Percentiles rank a stretch among this genome's conserved stretches.
Conservation (phyloP, 257 asterid genomes). For the Capsicum rhomboideum region DNA sequence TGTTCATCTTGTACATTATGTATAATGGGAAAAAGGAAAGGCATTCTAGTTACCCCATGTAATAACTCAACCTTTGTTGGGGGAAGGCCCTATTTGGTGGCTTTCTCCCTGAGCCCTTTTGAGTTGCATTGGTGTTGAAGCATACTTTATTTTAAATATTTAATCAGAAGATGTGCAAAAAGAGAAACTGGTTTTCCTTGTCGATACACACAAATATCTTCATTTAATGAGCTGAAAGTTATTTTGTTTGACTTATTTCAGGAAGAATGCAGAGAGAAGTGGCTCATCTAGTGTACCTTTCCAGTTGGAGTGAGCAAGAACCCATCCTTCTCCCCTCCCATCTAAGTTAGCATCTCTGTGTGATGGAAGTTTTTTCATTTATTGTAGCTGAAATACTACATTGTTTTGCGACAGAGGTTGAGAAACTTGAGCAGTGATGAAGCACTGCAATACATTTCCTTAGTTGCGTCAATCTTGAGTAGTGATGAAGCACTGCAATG, state of each 20-base stretch:
- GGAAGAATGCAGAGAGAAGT: background rate
- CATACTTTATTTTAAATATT: background rate
- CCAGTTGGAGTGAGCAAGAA: background rate
- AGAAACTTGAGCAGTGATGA: conserved; percentile 22
- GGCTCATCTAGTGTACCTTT: background rate
- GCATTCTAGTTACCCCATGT: background rate
- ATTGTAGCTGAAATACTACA: conserved; percentile 2
- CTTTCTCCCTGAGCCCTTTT: background rate
- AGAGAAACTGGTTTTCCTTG: background rate
- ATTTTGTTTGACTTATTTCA: background rate
- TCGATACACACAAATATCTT: background rate
- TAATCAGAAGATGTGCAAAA: background rate
- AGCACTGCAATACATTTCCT: conserved; percentile 23
- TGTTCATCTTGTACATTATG: background rate
- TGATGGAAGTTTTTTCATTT: background rate
- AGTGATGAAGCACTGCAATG: conserved; percentile 15
- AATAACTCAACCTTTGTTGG: background rate
- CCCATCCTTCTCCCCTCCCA: background rate
- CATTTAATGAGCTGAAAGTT: background rate
- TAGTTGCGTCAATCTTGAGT: background rate
- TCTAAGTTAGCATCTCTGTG: background rate
- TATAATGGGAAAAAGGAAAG: background rate
- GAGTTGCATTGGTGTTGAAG: background rate
- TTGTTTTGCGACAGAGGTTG: conserved; percentile 22
- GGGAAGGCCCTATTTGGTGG: background rate